Percentiles rank a stretch among this genome's conserved stretches.
These are phyloP conservation scores for Alternaria sp. DNA, from an alignment of 2,329 filamentous ascomycete genomes.

Conservation along the genomic window DNA sequence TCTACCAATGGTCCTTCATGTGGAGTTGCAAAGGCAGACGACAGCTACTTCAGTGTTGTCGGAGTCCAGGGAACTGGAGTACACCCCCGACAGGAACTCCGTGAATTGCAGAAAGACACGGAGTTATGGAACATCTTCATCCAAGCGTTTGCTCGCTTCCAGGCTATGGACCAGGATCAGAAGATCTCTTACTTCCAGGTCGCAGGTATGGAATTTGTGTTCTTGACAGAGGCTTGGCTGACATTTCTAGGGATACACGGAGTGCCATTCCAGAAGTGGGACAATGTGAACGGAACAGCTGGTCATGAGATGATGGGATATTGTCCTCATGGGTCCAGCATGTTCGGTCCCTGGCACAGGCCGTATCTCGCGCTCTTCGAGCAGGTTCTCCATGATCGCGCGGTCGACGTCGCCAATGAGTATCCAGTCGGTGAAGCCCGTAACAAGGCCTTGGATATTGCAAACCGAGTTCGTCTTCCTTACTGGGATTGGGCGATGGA, in stretches of 20 bases:
- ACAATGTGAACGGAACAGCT: slow-evolving; percentile 28
- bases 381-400: slow-evolving; percentile 39
- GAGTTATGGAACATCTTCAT: slow-evolving; percentile 43
- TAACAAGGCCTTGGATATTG: slow-evolving; percentile 29
- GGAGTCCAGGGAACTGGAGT: slow-evolving; percentile 41
- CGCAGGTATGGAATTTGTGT: slow-evolving; percentile 24
- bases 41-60: slow-evolving; percentile 41
- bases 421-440: slow-evolving; percentile 30
- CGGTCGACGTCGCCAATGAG: slow-evolving; percentile 38
- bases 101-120: slow-evolving; percentile 39
- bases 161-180: slow-evolving; percentile 39
- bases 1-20: slow-evolving; percentile 31
- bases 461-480: slow-evolving; percentile 37
- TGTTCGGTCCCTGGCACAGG: slow-evolving; percentile 42
- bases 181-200: slow-evolving; percentile 42
- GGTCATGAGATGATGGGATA: slow-evolving; percentile 35
- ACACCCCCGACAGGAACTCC: slow-evolving; percentile 34
- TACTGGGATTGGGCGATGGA: slow-evolving; percentile 46
- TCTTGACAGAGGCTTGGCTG: background rate
- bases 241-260: slow-evolving; percentile 36
- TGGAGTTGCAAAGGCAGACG: slow-evolving; percentile 22
- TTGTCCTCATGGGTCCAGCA: slow-evolving; percentile 38
- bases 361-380: slow-evolving; percentile 44
- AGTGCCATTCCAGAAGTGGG: slow-evolving; percentile 38
- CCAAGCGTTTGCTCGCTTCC: slow-evolving; percentile 37